Percentiles rank a stretch among this genome's conserved stretches.
phyloP scores from a whole-genome alignment of 2,329 filamentous ascomycete species.

The Verticillium longisporum region DNA sequence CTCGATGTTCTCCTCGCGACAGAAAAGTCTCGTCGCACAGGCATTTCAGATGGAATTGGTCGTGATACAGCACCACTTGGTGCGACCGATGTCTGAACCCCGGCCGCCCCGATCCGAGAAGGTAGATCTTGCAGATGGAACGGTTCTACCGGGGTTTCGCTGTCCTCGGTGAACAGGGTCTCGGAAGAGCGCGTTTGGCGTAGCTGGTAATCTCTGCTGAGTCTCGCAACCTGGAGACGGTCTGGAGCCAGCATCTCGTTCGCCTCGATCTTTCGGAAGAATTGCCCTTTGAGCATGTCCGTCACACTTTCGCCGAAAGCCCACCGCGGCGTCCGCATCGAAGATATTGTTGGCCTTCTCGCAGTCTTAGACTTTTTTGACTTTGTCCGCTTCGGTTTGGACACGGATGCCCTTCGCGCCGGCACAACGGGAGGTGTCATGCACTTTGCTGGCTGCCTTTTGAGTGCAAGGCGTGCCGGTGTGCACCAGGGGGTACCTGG shows the following conservation, averaged over 20 bases:
- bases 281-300: constrained; percentile 47
- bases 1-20: constrained; percentile 9
- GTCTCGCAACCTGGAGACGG: constrained; percentile 17
- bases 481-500: constrained; percentile 11
- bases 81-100: constrained; percentile 20
- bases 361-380: constrained; percentile 33
- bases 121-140: constrained; percentile 43
- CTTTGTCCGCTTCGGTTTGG: constrained; percentile 31
- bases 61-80: constrained; percentile 20
- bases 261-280: constrained; percentile 48
- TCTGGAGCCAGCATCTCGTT: constrained; percentile 54
- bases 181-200: constrained; percentile 19
- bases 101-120: constrained; percentile 32
- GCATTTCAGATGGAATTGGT: constrained; percentile 13
- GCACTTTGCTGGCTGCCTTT: constrained; percentile 14
- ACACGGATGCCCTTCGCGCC: constrained; percentile 20
- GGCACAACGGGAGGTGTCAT: constrained; percentile 15
- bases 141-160: constrained; percentile 37
- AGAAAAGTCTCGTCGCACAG: constrained; percentile 17
- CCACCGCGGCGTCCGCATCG: constrained; percentile 37
- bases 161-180: constrained; percentile 22
- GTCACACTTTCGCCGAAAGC: constrained; percentile 49
- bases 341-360: constrained; percentile 1
- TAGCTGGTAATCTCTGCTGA: constrained; percentile 24
- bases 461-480: constrained; percentile 3